Conservation (phyloP, 305 asterid genomes). For the Fraxinus albicans region DNA sequence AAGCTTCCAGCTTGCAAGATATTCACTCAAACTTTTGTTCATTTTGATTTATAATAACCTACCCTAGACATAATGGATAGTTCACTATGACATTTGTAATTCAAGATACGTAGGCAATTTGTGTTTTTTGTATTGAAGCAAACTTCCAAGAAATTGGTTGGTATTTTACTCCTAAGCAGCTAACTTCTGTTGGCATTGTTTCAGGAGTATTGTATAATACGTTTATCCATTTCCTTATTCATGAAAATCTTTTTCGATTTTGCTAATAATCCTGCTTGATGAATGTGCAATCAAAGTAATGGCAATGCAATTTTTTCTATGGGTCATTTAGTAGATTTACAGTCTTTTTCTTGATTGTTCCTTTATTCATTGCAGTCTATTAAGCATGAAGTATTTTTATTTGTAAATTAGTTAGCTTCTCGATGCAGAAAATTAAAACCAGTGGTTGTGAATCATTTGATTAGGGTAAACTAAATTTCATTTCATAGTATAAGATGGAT, state of each 20-base stretch:
- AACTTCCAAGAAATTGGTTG: neutral
- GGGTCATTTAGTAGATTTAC: neutral
- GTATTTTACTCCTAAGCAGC: neutral
- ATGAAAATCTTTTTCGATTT: neutral
- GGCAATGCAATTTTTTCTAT: neutral
- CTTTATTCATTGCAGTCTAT: neutral
- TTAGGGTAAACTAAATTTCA: neutral
- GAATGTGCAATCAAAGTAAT: neutral
- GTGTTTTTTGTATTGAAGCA: neutral
- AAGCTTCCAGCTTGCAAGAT: neutral
- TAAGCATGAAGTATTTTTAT: neutral
- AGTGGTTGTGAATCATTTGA: constrained; percentile 1
- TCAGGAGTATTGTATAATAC: neutral
- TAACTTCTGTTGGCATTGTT: neutral
- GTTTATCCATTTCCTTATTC: neutral
- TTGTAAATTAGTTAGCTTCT: neutral
- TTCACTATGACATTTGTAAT: neutral
- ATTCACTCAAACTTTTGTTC: neutral
- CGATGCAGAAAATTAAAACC: constrained; percentile 1
- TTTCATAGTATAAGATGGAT: neutral
- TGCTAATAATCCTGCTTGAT: neutral
- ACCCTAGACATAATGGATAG: neutral
- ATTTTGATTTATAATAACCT: neutral
- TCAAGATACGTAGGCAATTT: neutral
- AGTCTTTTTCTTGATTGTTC: neutral